Evolutionary conservation across 495 filamentous ascomycete genomes (phyloP), one percentile per base, ranked within the genome.

Genomic region (Sordaria brevicollis): DNA sequence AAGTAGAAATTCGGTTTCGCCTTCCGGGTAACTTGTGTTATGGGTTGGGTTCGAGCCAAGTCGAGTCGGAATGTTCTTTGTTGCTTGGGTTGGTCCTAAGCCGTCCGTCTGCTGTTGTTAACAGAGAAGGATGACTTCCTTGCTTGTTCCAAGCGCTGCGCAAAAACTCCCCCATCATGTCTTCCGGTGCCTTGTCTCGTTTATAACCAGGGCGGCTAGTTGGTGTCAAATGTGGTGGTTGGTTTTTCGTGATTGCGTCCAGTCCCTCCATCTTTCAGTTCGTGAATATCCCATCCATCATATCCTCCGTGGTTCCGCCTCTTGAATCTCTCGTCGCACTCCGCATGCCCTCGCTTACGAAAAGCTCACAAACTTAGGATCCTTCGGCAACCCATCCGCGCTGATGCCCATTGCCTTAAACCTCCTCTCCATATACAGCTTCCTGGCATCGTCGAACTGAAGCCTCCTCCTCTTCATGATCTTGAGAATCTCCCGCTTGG

Each of bases 321-420:
- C 35, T n/a, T n/a, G 35, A 36, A 36, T 7, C 4, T 36, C 35
- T 31, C 11, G n/a, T n/a, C n/a, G n/a, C n/a, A n/a, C n/a, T n/a
- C n/a, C n/a, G 65, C n/a, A 35, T 29, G 15, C 31, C 2, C 21
- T n/a, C 15, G 34, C 34, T 77, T 67, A 96, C 33, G 92, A 95
- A 80, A 97, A 97, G 68, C 91, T 94, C 11, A 97, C 92, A 77
- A 96, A 96, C 83, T 96, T 97, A 69, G 93, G 93, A 85, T 97
- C 95, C 78, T 89, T 88, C 66, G 95, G 95, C 75, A 88, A 81
- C 37, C 96, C 95, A 79, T 98, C 96, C 17, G 89, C 83, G 11
- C 89, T 93, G 76, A 99, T 97, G 68, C 91, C 90, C 75, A 96
- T 92, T 76, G 89, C 92, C 73, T 86, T 86, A 75, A 99, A 95